Evolutionary conservation across 2,329 filamentous ascomycete genomes (phyloP).

Genomic region (Verticillium nonalfalfae): DNA sequence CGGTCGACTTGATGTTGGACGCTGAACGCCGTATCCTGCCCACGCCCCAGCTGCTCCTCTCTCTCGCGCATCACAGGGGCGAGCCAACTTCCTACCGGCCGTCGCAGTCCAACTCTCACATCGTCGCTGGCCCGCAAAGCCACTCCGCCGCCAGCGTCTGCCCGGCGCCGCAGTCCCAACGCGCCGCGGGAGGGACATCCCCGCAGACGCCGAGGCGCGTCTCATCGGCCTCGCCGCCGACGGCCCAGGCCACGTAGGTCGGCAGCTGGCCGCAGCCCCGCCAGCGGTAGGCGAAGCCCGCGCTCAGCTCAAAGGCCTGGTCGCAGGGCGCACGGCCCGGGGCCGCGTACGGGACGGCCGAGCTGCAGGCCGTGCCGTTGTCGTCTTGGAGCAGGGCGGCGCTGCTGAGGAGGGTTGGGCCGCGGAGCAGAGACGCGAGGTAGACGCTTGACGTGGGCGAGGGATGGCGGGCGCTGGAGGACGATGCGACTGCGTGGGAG

Average conservation of each 20-base stretch:
- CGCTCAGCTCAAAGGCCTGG: neutral
- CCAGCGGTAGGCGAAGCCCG: neutral
- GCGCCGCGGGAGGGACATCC: neutral
- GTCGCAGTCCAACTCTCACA: neutral
- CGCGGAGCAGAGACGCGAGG: neutral
- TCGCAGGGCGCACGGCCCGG: neutral
- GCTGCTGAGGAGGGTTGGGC: neutral
- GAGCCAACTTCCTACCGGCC: too few species aligned
- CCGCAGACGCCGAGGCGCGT: neutral
- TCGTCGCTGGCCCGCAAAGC: neutral
- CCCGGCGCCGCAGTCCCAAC: neutral
- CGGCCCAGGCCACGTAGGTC: neutral
- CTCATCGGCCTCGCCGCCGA: neutral
- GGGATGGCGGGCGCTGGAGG: neutral
- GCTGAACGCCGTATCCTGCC: too few species aligned
- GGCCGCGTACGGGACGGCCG: neutral
- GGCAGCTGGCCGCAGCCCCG: neutral
- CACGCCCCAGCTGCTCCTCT: too few species aligned
- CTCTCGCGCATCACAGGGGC: too few species aligned
- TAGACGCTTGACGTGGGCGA: neutral
- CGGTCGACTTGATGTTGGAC: too few species aligned
- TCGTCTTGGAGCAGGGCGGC: neutral
- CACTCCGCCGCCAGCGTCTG: neutral
- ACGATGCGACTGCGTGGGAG: neutral
- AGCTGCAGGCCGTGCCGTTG: neutral